phyloP scores from a whole-genome alignment of 2,329 filamentous ascomycete genomes.

The Amauroascus niger region DNA sequence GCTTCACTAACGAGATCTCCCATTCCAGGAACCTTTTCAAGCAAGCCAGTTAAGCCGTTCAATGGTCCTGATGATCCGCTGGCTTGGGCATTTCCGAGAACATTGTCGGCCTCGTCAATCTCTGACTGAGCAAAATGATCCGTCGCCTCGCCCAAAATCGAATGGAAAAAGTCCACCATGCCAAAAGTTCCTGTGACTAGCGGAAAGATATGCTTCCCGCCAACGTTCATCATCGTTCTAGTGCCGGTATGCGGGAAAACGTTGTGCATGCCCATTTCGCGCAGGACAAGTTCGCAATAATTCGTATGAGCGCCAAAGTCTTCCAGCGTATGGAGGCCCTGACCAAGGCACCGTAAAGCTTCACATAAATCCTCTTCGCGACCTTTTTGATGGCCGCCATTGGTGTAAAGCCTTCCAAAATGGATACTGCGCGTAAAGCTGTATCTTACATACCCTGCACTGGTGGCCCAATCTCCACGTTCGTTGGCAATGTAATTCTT shows the following conservation, averaged over 20 bases:
- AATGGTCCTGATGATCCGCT: constrained; percentile 37
- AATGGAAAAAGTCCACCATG: constrained; percentile 75
- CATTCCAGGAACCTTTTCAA: constrained; percentile 67
- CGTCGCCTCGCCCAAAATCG: constrained; percentile 63
- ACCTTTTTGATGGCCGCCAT: constrained; percentile 50
- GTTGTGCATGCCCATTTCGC: constrained; percentile 58
- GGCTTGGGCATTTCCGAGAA: constrained; percentile 58
- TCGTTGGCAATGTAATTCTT: constrained; percentile 99
- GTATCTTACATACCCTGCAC: constrained; percentile 70
- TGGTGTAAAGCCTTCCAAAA: constrained; percentile 65
- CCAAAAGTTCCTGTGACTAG: constrained; percentile 66
- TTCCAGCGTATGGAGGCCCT: constrained; percentile 68
- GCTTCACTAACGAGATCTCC: constrained; percentile 59
- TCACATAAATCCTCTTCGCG: constrained; percentile 72
- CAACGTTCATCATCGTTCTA: constrained; percentile 55
- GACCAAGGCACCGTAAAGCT: constrained; percentile 64
- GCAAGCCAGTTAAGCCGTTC: constrained; percentile 58
- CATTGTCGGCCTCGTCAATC: constrained; percentile 68
- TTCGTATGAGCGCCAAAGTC: constrained; percentile 74
- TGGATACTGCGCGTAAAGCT: constrained; percentile 66
- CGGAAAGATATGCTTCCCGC: constrained; percentile 59
- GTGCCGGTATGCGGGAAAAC: constrained; percentile 68
- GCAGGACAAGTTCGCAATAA: constrained; percentile 67
- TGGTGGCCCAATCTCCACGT: constrained; percentile 76
- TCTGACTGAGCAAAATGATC: constrained; percentile 81